These are phyloP conservation scores for Drosera spatulata DNA, from an alignment of 179 eudicot genomes.

Conservation along the genomic window DNA sequence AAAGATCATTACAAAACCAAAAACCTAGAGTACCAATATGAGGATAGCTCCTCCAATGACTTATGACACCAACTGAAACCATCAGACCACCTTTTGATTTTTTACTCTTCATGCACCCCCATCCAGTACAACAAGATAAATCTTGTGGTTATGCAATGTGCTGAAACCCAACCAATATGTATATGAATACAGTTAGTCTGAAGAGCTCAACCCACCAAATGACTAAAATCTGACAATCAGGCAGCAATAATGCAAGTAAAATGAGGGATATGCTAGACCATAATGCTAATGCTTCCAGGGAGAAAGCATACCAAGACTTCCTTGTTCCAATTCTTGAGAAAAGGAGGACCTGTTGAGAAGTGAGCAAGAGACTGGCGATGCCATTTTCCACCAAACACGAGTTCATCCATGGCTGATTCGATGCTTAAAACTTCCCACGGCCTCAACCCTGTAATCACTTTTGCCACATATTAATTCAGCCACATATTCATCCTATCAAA, in stretches of 20 bases:
- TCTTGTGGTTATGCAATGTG: too few species aligned
- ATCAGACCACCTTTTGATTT: constrained; percentile 19
- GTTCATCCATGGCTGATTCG: constrained; percentile 89
- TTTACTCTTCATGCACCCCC: constrained; percentile 17
- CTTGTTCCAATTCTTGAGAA: constrained; percentile 51
- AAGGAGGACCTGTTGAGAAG: constrained; percentile 84
- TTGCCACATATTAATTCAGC: too few species aligned
- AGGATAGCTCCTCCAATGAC: constrained; percentile 26
- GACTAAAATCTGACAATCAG: too few species aligned
- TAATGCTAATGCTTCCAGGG: constrained; percentile 4
- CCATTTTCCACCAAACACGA: constrained; percentile 72
- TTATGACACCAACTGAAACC: constrained; percentile 19
- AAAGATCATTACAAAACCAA: constrained; percentile 26
- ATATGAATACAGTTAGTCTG: too few species aligned
- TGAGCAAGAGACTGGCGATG: constrained; percentile 73
- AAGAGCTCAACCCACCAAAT: too few species aligned
- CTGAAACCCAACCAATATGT: too few species aligned
- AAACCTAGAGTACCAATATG: constrained; percentile 28
- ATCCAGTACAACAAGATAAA: too few species aligned
- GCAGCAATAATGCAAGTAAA: not conserved
- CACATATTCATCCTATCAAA: too few species aligned
- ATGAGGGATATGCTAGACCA: constrained; percentile 4
- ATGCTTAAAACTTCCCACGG: constrained; percentile 95
- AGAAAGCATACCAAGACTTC: constrained; percentile 31
- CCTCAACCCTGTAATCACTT: constrained; percentile 22